Evolutionary conservation across 345 rosid species (phyloP).

Genomic region (Passiflora organensis): DNA sequence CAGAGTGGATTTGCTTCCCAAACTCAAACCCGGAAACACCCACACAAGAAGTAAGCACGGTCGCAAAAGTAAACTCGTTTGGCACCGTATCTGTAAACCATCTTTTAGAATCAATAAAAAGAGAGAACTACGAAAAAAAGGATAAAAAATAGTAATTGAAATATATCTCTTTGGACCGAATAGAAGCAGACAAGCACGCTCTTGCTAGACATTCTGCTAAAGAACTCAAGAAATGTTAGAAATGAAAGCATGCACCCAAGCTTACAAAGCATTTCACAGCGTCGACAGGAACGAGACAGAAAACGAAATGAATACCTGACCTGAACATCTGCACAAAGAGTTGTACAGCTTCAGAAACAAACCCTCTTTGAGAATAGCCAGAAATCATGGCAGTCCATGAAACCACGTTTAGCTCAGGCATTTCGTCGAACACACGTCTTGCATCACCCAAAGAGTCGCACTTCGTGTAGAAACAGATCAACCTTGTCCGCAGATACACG

Average conservation of each 20-base stretch:
- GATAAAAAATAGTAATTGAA: neutral
- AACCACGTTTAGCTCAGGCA: slow-evolving; percentile 65
- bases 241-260: neutral
- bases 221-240: neutral
- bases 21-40: slow-evolving; percentile 44
- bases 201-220: neutral
- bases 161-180: no score
- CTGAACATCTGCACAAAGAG: slow-evolving; percentile 64
- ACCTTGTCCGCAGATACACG: slow-evolving; percentile 50
- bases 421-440: slow-evolving; percentile 73
- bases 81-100: slow-evolving; percentile 57
- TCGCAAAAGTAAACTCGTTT: slow-evolving; percentile 72
- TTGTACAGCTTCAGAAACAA: slow-evolving; percentile 43
- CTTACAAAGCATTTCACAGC: neutral
- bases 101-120: slow-evolving; percentile 12
- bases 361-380: slow-evolving; percentile 69
- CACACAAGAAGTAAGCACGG: slow-evolving; percentile 60
- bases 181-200: no score
- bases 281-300: neutral
- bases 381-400: slow-evolving; percentile 97
- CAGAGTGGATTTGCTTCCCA: slow-evolving; percentile 78
- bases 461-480: slow-evolving; percentile 53
- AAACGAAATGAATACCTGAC: slow-evolving; percentile 40
- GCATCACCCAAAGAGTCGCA: slow-evolving; percentile 48
- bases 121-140: neutral